Conservation (phyloP, 768 basidiomycete genomes). For the Podaxis sp. region DNA sequence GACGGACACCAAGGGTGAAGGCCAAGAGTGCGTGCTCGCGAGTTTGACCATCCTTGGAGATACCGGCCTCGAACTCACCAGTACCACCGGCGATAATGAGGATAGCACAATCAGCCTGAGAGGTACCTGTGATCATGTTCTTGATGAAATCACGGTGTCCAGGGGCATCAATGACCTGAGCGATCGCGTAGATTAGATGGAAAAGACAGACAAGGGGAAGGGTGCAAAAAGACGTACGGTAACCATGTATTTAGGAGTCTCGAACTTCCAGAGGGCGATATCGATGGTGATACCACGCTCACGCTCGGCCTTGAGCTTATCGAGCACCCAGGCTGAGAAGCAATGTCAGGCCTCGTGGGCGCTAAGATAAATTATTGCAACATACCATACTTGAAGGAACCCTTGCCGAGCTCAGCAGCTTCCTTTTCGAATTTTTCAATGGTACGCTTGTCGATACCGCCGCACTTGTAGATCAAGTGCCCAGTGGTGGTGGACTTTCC, state of each 20-base stretch:
- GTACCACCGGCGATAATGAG: slow-evolving; percentile 99
- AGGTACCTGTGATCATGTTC: slow-evolving; percentile 99
- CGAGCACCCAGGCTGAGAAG: slow-evolving; percentile 93
- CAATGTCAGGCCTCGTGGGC: slow-evolving; percentile 22
- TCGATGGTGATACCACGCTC: slow-evolving; percentile 99
- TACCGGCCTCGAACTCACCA: slow-evolving; percentile 99
- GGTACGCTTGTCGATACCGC: slow-evolving; percentile 99
- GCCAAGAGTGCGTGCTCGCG: slow-evolving; percentile 99
- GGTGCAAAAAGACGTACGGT: slow-evolving; percentile 56
- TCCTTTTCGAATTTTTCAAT: slow-evolving; percentile 99
- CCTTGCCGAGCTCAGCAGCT: slow-evolving; percentile 99
- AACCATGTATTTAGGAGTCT: slow-evolving; percentile 95
- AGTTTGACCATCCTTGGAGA: slow-evolving; percentile 99
- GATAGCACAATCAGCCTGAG: slow-evolving; percentile 99
- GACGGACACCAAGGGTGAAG: slow-evolving; percentile 99
- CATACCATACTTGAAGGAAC: slow-evolving; percentile 96
- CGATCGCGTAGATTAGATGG: slow-evolving; percentile 20
- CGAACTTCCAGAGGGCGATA: slow-evolving; percentile 99
- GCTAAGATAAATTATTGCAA: slow-evolving; percentile 18
- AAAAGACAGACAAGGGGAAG: slow-evolving; percentile 19
- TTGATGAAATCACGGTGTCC: slow-evolving; percentile 99
- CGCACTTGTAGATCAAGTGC: slow-evolving; percentile 99
- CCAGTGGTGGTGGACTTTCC: slow-evolving; percentile 99
- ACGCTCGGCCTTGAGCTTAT: slow-evolving; percentile 99
- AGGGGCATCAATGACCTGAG: slow-evolving; percentile 96